These are phyloP conservation scores for Fusarium sulawesiense DNA, from an alignment of 2,329 filamentous ascomycete species.

Conservation along the genomic window DNA sequence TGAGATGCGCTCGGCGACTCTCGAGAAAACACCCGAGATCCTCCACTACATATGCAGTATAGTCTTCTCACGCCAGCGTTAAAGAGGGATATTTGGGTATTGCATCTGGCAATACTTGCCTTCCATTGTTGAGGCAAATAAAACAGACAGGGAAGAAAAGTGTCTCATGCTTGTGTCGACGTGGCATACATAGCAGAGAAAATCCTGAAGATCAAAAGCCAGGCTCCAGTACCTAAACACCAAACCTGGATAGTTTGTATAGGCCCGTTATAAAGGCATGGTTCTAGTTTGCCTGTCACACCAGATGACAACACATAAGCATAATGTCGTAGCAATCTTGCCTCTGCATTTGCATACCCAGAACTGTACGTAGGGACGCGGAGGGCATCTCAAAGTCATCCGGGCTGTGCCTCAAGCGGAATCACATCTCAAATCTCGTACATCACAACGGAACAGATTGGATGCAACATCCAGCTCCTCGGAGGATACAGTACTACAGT, in stretches of 20 bases:
- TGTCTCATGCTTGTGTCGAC: constrained; percentile 20
- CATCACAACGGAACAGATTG: constrained; percentile 4
- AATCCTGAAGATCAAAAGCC: constrained; percentile 17
- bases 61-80: constrained; percentile 41
- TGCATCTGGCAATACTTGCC: constrained; percentile 16
- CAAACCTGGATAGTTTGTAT: not conserved
- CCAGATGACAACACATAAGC: constrained; percentile 11
- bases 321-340: constrained; percentile 12
- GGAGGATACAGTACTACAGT: constrained; percentile 22
- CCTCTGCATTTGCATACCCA: constrained; percentile 22
- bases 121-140: constrained; percentile 30
- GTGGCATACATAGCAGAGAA: constrained; percentile 17
- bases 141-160: constrained; percentile 15
- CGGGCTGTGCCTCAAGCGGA: constrained; percentile 15
- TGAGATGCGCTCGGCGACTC: constrained; percentile 36
- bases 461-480: constrained; percentile 40
- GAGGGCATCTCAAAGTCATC: constrained; percentile 4
- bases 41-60: constrained; percentile 23
- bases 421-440: constrained; percentile 39
- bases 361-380: constrained; percentile 17
- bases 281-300: constrained; percentile 5
- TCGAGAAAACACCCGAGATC: constrained; percentile 27
- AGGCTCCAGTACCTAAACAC: constrained; percentile 18
- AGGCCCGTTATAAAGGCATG: constrained; percentile 2
- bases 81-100: constrained; percentile 13